Conservation (phyloP, 306 rosid genomes). For the Glycine latifolia region DNA sequence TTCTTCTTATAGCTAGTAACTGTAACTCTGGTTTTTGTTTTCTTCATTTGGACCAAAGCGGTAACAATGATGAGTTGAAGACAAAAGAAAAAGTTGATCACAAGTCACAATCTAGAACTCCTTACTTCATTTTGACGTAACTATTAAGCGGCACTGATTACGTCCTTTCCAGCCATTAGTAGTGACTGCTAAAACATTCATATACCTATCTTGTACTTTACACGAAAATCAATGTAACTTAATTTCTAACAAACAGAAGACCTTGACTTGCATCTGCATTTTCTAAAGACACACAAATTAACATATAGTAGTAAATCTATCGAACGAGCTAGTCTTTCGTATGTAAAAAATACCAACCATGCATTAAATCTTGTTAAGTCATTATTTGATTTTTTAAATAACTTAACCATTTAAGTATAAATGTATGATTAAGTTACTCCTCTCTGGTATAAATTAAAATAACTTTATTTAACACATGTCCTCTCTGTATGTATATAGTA, state of each 20-base stretch:
- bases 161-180: not conserved
- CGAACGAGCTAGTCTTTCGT: not conserved
- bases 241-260: not conserved
- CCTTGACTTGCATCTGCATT: not conserved
- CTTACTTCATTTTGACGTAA: slow-evolving; percentile 9
- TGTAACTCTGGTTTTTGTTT: not conserved
- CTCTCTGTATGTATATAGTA: not conserved
- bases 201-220: not conserved
- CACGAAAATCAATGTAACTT: not conserved
- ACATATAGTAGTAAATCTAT: too few relatives aligned
- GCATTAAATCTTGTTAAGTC: not conserved
- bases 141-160: not conserved
- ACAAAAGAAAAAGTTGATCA: not conserved
- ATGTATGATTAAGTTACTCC: not conserved
- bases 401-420: not conserved
- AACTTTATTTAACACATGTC: not conserved
- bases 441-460: not conserved
- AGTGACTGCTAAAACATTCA: not conserved
- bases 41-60: not conserved
- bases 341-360: not conserved
- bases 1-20: slow-evolving; percentile 1
- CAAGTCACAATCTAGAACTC: not conserved
- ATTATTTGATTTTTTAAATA: not conserved
- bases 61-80: slow-evolving; percentile 1
- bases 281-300: not conserved